phyloP scores from a whole-genome alignment of 2,329 filamentous ascomycete genomes.

The Blastomyces parvus region DNA sequence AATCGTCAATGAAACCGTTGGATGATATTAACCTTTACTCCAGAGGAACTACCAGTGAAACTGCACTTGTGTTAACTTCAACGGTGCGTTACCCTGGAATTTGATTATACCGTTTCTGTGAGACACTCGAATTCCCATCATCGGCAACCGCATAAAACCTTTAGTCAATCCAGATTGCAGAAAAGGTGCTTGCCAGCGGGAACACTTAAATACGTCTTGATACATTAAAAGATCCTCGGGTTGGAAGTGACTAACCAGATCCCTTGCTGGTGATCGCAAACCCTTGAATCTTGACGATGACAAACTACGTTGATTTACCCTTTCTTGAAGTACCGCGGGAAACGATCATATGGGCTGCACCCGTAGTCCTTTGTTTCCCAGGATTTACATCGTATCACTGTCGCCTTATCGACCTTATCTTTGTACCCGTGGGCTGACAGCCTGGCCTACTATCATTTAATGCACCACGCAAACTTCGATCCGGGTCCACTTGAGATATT shows the following conservation, averaged over 20 bases:
- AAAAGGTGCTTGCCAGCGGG: background rate
- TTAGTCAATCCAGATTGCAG: background rate
- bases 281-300: background rate
- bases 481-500: background rate
- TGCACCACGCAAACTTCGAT: background rate
- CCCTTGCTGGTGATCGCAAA: background rate
- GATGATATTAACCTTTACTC: background rate
- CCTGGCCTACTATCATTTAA: background rate
- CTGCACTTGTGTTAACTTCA: background rate
- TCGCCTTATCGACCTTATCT: background rate
- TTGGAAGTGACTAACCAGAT: background rate
- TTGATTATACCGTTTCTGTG: conserved; percentile 5
- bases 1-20: background rate
- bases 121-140: conserved; percentile 1
- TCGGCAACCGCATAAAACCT: background rate
- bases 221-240: background rate
- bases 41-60: background rate
- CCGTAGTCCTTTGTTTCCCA: background rate
- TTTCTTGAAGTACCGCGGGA: background rate
- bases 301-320: background rate
- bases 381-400: background rate
- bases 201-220: background rate
- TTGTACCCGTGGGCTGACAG: background rate
- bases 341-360: background rate
- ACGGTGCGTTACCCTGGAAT: background rate